A percentile compares a stretch with the other conserved stretches of the same genome.
Conservation (phyloP, 176 grass and related monocot genomes). For the Musa troglodytarum region DNA sequence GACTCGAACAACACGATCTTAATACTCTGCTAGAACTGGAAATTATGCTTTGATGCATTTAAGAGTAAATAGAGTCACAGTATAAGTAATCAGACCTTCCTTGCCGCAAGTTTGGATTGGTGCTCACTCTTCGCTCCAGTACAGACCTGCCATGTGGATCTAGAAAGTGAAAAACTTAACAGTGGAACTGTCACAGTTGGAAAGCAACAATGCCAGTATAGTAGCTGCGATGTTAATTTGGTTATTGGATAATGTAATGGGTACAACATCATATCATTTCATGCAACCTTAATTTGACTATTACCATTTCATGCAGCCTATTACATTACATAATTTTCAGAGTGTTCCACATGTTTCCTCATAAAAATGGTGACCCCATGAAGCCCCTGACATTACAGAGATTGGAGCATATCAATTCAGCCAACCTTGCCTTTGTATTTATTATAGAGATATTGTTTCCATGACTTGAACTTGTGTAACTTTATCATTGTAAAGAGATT, state of each 20-base stretch:
- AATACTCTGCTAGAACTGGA: neutral
- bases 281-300: too few relatives aligned
- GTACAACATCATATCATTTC: neutral
- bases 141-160: neutral
- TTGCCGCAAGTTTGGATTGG: conserved; percentile 42
- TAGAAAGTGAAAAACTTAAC: neutral
- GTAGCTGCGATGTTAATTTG: neutral
- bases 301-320: too few relatives aligned
- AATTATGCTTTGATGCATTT: neutral
- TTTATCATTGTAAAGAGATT: too few relatives aligned
- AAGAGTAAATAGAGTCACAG: neutral
- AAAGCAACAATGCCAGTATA: neutral
- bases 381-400: too few relatives aligned
- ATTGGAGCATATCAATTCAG: too few relatives aligned
- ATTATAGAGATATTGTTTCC: too few relatives aligned
- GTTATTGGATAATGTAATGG: neutral
- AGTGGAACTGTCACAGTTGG: neutral
- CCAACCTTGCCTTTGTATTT: too few relatives aligned
- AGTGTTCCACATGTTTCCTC: too few relatives aligned
- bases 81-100: conserved; percentile 1
- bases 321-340: too few relatives aligned
- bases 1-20: neutral
- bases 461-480: too few relatives aligned
- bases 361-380: too few relatives aligned
- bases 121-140: conserved; percentile 68